Evolutionary conservation across 2,329 filamentous ascomycete species (phyloP), one percentile per base, ranked within the genome.

Genomic region (Plenodomus lindquistii): DNA sequence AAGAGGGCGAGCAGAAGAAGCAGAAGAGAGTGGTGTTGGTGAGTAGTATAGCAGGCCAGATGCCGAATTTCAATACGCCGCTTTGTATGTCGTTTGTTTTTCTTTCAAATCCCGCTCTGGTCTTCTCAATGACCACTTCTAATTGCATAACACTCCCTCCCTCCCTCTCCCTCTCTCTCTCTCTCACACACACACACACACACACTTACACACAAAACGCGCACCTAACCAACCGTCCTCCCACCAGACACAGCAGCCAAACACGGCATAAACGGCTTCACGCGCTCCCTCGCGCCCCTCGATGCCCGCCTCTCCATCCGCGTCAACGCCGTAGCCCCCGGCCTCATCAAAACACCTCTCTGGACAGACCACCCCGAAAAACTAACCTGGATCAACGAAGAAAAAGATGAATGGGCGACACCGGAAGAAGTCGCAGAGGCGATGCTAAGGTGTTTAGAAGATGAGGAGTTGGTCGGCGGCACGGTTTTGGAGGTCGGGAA

Each of bases 321-420:
- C 0, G 81, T 85, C 15, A 84, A 82, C 17, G 82, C 77, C 5
- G 82, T 85, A 2, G 81, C 82, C 15, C 83, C 83, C 0, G 83
- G 83, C 0, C 67, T 85, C 1, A 82, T 85, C 57, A 83, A 79
- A 52, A 85, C 83, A 11, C 83, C 83, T 6, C 67, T 85, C 4
- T 86, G 82, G 81, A 82, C 78, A 0, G 82, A 85, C 2, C 76
- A 85, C 55, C 81, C 81, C 0, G 82, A 85, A 65, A 86, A 85
- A 62, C 42, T 84, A 57, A 72, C 71, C 48, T 77, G 80, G 54
- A 50, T 85, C 0, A 74, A 79, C 31, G 69, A 75, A 22, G 65
- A 59, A 8, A 64, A 67, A 13, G 82, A 85, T 59, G 73, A 67
- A 49, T 85, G 82, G 82, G 81, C 83, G 13, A 81, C 77, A n/a